Evolutionary conservation across 345 rosid species (phyloP), one percentile per base, ranked within the genome.

Genomic region (Eucalyptus erythrocorys): DNA sequence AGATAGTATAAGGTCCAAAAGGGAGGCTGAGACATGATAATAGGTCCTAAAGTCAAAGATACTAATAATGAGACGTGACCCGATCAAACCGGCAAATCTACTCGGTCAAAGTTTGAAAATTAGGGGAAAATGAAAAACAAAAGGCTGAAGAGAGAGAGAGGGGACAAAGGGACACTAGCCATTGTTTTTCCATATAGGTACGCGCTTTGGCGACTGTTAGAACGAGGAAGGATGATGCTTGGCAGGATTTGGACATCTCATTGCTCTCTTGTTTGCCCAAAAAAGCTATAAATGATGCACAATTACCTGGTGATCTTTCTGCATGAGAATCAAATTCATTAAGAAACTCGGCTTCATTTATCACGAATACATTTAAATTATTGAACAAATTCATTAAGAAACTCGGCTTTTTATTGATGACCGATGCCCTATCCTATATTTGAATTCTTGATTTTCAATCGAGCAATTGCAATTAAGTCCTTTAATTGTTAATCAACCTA

Each of bases 21-120:
- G 76, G 9, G 71, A 0, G 37, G 21, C 6, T 1, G 19, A 15
- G 71, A n/a, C 5, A n/a, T n/a, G 1, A 64, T 64, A 1, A n/a
- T 14, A 59, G 6, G 40, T 66, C 17, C 40, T 32, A 66, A 32
- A 66, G 6, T 32, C 40, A 66, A 30, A 64, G 40, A 64, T 32
- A 7, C 9, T n/a, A 66, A 13, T 66, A 66, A n/a, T 32, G 40
- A 32, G 80, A 16, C 24, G 6, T 34, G 80, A 21, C 21, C 42
- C 13, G 43, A 68, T 21, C 80, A 16, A 68, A 68, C 10, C 24
- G 24, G 4, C 80, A 34, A 34, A 68, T 16, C 42, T 34, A 34
- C 7, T 17, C 37, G 1, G 42, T 17, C 13, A 68, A 59, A 59
- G 68, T 27, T 27, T 59, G 15, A 30, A 59, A 59, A 59, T 13